Evolutionary conservation across 2,329 filamentous ascomycete species (phyloP).

Genomic region (Neofusicoccum ribis): DNA sequence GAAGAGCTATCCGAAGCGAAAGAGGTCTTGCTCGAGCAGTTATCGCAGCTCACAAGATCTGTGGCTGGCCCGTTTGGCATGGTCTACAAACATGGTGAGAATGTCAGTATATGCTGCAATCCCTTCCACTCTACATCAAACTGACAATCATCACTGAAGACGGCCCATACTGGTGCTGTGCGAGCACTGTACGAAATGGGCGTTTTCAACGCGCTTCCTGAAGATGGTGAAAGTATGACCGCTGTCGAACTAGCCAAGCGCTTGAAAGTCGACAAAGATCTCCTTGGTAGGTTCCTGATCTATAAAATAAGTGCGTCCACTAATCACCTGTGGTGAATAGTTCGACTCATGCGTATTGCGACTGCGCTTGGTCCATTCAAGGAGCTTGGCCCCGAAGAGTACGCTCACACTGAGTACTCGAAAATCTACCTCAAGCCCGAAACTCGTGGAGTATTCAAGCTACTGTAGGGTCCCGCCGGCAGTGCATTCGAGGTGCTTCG

Average conservation of each 20-base stretch:
- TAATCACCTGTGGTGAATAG: not conserved
- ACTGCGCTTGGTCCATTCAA: not conserved
- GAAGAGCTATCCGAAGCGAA: not conserved
- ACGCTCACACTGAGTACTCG: not conserved
- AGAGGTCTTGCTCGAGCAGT: not conserved
- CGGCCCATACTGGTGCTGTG: not conserved
- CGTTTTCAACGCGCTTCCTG: not conserved
- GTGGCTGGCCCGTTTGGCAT: not conserved
- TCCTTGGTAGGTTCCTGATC: not conserved
- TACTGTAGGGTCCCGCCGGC: not conserved
- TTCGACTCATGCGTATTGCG: not conserved
- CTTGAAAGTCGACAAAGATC: not conserved
- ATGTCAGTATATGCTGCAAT: not conserved
- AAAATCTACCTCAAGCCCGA: not conserved
- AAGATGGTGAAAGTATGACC: not conserved
- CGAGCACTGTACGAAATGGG: not conserved
- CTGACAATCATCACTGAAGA: not conserved
- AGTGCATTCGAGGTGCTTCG: too few species aligned
- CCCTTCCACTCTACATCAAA: not conserved
- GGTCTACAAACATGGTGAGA: not conserved
- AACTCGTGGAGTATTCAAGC: not conserved
- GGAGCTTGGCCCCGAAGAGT: not conserved
- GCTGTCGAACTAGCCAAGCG: not conserved
- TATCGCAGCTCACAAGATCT: not conserved
- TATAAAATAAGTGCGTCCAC: not conserved